These are phyloP conservation scores for Trichoderma simmonsii DNA, from an alignment of 2,329 filamentous ascomycete genomes.

Conservation along the genomic window DNA sequence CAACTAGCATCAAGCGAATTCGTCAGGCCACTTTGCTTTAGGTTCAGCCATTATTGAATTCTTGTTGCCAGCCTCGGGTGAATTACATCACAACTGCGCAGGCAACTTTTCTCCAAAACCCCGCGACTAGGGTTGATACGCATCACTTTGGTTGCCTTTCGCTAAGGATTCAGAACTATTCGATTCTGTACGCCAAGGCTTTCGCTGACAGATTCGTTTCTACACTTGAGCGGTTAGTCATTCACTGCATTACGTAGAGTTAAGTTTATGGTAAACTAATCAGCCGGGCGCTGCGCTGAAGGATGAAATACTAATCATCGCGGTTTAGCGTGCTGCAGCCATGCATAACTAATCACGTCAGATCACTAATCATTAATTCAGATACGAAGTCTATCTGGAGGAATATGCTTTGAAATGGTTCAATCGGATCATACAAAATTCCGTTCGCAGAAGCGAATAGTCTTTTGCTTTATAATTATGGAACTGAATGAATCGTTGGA, in stretches of 20 bases:
- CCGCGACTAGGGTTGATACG: background rate
- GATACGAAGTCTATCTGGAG: background rate
- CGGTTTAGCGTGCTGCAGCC: background rate
- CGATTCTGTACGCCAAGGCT: background rate
- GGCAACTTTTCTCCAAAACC: background rate
- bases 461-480: background rate
- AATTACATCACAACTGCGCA: background rate
- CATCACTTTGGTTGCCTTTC: background rate
- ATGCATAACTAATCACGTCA: background rate
- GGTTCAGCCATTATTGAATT: background rate
- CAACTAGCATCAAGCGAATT: background rate
- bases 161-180: background rate
- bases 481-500: background rate
- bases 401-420: background rate
- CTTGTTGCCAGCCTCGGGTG: background rate
- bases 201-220: background rate
- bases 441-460: background rate
- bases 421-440: background rate
- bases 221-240: background rate
- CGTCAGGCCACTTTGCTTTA: background rate
- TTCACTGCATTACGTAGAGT: background rate
- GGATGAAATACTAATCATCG: background rate
- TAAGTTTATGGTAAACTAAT: background rate
- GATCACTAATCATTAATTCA: background rate
- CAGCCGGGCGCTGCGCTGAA: background rate